These are phyloP conservation scores for Eremochloa ophiuroides DNA, from an alignment of 176 grass and related monocot genomes.

Conservation along the genomic window DNA sequence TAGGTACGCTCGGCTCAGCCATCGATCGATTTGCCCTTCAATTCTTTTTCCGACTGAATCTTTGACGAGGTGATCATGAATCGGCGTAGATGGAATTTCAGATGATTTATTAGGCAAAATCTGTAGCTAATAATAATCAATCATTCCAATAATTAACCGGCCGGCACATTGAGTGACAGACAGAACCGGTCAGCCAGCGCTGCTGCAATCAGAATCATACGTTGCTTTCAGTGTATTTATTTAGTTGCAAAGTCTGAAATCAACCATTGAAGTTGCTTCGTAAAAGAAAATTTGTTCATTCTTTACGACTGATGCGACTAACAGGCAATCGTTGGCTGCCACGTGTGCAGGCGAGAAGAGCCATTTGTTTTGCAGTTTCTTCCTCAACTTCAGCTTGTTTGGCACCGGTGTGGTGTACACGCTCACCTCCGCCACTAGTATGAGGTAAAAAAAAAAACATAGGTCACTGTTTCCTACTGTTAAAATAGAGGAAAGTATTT, in stretches of 20 bases:
- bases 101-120: too few relatives aligned
- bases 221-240: not conserved
- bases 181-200: not conserved
- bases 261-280: not conserved
- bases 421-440: conserved; percentile 58
- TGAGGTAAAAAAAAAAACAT: too few relatives aligned
- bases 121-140: too few relatives aligned
- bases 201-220: not conserved
- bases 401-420: conserved; percentile 63
- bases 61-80: not conserved
- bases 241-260: too few relatives aligned
- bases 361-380: conserved; percentile 33
- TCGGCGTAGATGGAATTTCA: not conserved
- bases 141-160: too few relatives aligned
- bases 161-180: not conserved
- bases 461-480: too few relatives aligned
- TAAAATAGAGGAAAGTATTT: too few relatives aligned
- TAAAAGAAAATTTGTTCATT: not conserved
- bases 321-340: not conserved
- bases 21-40: too few relatives aligned
- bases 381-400: conserved; percentile 55
- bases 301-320: not conserved
- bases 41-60: not conserved
- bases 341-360: conserved; percentile 54
- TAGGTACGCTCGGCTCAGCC: conserved; percentile 34